Percentiles rank a stretch among this genome's conserved stretches.
Evolutionary conservation across 2,329 filamentous ascomycete species (phyloP).

Genomic region (Pyrenochaeta sp.): DNA sequence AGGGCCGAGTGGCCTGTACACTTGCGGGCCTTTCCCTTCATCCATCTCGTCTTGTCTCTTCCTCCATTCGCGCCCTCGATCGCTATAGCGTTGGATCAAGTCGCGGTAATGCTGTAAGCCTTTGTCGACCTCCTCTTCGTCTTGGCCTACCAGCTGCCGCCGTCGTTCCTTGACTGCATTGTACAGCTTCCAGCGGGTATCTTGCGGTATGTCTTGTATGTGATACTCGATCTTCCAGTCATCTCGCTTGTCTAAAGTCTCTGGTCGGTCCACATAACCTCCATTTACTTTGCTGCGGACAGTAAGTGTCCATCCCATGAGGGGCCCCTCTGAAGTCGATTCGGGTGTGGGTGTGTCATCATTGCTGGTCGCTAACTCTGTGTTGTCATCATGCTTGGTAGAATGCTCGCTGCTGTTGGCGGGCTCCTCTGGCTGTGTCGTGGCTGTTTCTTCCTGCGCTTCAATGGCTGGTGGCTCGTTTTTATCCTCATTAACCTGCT

Average conservation of each 20-base stretch:
- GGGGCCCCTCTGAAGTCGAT: conserved; percentile 28
- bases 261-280: conserved; percentile 68
- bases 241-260: conserved; percentile 54
- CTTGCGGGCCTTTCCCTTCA: conserved; percentile 50
- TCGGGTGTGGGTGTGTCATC: background rate
- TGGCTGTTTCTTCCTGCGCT: background rate
- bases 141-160: conserved; percentile 47
- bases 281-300: conserved; percentile 78
- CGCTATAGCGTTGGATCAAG: conserved; percentile 57
- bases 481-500: conserved; percentile 42
- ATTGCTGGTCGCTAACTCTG: background rate
- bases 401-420: conserved; percentile 1
- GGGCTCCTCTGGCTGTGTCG: conserved; percentile 1
- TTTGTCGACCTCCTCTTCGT: conserved; percentile 53
- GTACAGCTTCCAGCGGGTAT: conserved; percentile 29
- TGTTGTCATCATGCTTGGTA: background rate
- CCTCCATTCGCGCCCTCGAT: conserved; percentile 68
- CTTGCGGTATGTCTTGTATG: conserved; percentile 64
- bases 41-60: conserved; percentile 63
- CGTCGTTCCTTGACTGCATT: conserved; percentile 64
- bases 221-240: conserved; percentile 82
- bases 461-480: background rate
- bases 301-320: conserved; percentile 76
- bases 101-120: conserved; percentile 55
- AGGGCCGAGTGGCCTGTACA: conserved; percentile 45